These are phyloP conservation scores for Pelargonium myrrhifolium DNA, from an alignment of 441 rosid genomes.

Conservation along the genomic window DNA sequence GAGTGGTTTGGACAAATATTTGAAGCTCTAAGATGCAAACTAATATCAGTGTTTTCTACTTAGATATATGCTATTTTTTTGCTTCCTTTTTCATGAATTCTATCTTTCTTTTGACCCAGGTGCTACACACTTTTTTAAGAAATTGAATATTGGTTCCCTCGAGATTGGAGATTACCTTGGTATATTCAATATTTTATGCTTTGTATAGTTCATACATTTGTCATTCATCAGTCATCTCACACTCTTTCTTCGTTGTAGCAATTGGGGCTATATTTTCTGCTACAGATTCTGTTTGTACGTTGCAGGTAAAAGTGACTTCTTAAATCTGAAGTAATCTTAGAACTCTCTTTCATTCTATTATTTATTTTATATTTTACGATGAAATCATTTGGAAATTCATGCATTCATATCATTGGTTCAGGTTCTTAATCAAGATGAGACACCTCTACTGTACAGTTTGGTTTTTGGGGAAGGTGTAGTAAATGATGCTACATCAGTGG, in stretches of 20 bases:
- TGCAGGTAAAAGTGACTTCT: constrained; percentile 48
- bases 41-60: background rate
- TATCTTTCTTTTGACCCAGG: constrained; percentile 35
- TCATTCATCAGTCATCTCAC: background rate
- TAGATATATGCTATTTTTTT: background rate
- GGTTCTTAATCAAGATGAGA: constrained; percentile 93
- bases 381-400: background rate
- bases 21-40: constrained; percentile 3
- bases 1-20: background rate
- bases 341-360: background rate
- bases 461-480: constrained; percentile 97
- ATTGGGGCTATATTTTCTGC: constrained; percentile 95
- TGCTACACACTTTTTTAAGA: constrained; percentile 40
- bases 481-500: constrained; percentile 94
- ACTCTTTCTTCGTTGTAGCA: constrained; percentile 35
- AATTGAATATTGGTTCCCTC: constrained; percentile 41
- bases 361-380: too few species aligned
- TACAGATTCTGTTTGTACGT: constrained; percentile 90
- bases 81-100: background rate
- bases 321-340: constrained; percentile 10
- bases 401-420: constrained; percentile 21
- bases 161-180: constrained; percentile 62
- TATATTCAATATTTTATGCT: constrained; percentile 17
- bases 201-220: background rate
- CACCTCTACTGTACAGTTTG: constrained; percentile 87